Base-by-base conservation (phyloP, 108 stramenopile genomes). In the Epithemia pelagica region DNA sequence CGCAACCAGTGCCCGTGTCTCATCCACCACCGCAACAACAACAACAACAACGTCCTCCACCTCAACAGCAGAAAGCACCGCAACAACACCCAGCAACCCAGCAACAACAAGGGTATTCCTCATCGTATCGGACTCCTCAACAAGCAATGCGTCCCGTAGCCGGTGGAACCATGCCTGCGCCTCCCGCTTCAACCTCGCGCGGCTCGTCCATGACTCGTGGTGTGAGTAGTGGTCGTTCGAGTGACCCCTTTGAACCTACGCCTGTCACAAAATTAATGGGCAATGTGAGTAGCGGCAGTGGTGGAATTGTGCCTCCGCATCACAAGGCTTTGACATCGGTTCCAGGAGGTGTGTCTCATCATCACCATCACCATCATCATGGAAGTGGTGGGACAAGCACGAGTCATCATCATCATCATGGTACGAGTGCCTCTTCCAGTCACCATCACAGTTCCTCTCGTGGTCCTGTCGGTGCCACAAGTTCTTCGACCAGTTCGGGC, bases 161-260 rank as follows among this genome's bases (percentile, higher is more conserved):
- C 56, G 21, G 56, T 8, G 56, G 26, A 7, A n/a, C 7, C 18
- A 58, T 7, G 5, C 8, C 25, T 23, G 8, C 56, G 21, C 18
- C 21, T n/a, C 56, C 25, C 7, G 56, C 21, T 5, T 5, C 15
- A 10, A 5, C 37, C 15, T 46, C 37, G 5, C 37, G 37, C 15
- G 37, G 37, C 15, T n/a, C n/a, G n/a, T 10, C 10, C 37, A 46
- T 46, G 37, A 10, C 37, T 46, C 37, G 68, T 28, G 61, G 27
- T 21, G 56, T n/a, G n/a, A 20, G 23, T 46, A 15, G 37, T 10
- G 15, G 37, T 15, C 37, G 37, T 10, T 46, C 37, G 2, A 56
- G 31, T 28, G 74, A 74, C 59, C 74, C 69, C 0, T 74, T 64
- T 32, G 74, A 67, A 60, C 74, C 74, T 5, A 74, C 74, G 32